These are phyloP conservation scores for Boletus semigastroideus DNA, from an alignment of 1,284 basidiomycete species.

Conservation along the genomic window DNA sequence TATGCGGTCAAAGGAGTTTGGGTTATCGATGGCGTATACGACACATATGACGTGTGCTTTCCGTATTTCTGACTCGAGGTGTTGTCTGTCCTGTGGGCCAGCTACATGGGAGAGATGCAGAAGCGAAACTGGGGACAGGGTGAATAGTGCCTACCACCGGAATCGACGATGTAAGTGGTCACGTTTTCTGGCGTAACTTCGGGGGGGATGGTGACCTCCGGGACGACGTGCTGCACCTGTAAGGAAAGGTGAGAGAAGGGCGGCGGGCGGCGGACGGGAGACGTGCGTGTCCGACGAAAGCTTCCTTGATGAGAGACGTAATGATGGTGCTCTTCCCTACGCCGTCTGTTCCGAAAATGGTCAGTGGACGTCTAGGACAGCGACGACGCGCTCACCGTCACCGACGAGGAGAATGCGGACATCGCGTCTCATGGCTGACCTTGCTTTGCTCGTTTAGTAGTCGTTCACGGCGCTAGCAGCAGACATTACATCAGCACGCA, in stretches of 20 bases:
- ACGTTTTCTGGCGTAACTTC: conserved; percentile 95
- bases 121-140: conserved; percentile 8
- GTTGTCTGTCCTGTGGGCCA: conserved; percentile 76
- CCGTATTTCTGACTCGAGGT: conserved; percentile 92
- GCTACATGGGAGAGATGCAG: conserved; percentile 43
- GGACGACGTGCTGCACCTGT: conserved; percentile 88
- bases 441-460: conserved; percentile 6
- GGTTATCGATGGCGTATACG: conserved; percentile 95
- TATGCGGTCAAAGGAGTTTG: conserved; percentile 95
- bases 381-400: conserved; percentile 61
- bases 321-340: conserved; percentile 95
- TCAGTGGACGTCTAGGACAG: background rate
- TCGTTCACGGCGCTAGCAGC: background rate
- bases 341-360: conserved; percentile 62
- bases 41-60: conserved; percentile 98
- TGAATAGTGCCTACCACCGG: conserved; percentile 67
- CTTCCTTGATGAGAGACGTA: conserved; percentile 93
- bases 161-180: conserved; percentile 94
- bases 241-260: conserved; percentile 15
- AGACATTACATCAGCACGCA: conserved; percentile 24
- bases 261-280: background rate
- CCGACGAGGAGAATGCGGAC: conserved; percentile 92
- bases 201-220: conserved; percentile 94
- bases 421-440: conserved; percentile 73
- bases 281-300: conserved; percentile 81